Conservation (phyloP, 75 land plant species). For the Cupressus sempervirens region DNA sequence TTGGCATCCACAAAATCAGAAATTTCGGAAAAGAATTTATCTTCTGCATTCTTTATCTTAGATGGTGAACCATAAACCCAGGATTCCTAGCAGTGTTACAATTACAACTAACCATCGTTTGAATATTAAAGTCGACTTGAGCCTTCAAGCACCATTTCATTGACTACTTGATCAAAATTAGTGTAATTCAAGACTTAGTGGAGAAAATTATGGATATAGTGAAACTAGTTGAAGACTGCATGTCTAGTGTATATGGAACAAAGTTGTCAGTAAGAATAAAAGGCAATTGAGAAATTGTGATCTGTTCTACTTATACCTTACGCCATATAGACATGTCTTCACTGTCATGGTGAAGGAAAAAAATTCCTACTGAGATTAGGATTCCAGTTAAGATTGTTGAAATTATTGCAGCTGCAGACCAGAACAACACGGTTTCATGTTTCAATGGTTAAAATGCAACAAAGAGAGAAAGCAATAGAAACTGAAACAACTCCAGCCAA, state of each 20-base stretch:
- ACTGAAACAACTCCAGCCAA: neutral
- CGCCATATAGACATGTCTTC: neutral
- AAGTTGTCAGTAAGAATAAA: neutral
- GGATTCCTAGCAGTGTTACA: neutral
- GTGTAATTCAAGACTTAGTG: neutral
- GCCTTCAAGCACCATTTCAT: neutral
- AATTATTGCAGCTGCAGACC: neutral
- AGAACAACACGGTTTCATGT: neutral
- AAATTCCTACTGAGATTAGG: neutral
- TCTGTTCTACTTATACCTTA: neutral
- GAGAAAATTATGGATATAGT: neutral
- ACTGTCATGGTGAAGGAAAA: neutral
- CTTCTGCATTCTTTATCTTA: neutral
- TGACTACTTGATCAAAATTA: slow-evolving; percentile 1
- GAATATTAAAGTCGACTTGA: neutral
- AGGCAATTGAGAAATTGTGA: neutral
- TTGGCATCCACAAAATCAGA: neutral
- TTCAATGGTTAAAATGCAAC: neutral
- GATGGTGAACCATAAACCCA: neutral
- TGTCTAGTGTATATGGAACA: neutral
- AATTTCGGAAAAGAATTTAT: neutral
- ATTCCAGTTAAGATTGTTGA: neutral
- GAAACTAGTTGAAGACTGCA: neutral
- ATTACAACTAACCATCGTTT: neutral
- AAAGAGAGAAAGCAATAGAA: neutral